Percentiles rank a stretch among this genome's conserved stretches.
Evolutionary conservation across 495 filamentous ascomycete genomes (phyloP).

Genomic region (Amorphotheca resinae): DNA sequence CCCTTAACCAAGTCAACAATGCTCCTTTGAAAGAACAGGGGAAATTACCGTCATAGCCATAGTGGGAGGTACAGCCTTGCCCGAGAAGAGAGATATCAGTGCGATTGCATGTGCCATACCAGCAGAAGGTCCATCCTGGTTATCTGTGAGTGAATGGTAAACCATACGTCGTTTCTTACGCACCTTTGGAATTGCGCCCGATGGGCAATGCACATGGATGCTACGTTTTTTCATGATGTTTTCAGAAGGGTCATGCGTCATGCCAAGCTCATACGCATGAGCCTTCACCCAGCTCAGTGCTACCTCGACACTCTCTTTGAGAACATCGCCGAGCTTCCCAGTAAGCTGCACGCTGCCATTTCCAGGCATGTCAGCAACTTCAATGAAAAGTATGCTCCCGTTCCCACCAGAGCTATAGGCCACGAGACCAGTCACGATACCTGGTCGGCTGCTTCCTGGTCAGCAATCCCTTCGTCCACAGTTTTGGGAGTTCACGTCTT

Average conservation of each 20-base stretch:
- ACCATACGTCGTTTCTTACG: neutral
- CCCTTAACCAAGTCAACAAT: constrained; percentile 34
- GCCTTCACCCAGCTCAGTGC: constrained; percentile 90
- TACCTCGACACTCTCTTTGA: constrained; percentile 95
- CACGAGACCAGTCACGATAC: constrained; percentile 92
- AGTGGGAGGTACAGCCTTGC: constrained; percentile 77
- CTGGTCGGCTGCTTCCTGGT: constrained; percentile 49
- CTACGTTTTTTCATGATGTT: constrained; percentile 94
- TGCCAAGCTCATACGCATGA: constrained; percentile 81
- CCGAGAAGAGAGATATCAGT: constrained; percentile 80
- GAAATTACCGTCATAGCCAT: constrained; percentile 72
- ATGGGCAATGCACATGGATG: constrained; percentile 93
- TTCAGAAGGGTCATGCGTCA: constrained; percentile 67
- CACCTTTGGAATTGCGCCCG: constrained; percentile 85
- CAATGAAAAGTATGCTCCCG: constrained; percentile 96
- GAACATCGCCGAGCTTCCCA: constrained; percentile 92
- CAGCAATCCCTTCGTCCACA: constrained; percentile 2
- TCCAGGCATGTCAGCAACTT: constrained; percentile 95
- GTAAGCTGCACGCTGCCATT: constrained; percentile 90
- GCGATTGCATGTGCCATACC: constrained; percentile 91
- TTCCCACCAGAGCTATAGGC: constrained; percentile 91
- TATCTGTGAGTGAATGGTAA: constrained; percentile 1
- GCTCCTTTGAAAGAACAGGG: neutral
- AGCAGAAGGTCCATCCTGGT: constrained; percentile 47
- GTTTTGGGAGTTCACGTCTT: neutral